These are phyloP conservation scores for Quercus variabilis DNA, from an alignment of 306 rosid species.

Conservation along the genomic window DNA sequence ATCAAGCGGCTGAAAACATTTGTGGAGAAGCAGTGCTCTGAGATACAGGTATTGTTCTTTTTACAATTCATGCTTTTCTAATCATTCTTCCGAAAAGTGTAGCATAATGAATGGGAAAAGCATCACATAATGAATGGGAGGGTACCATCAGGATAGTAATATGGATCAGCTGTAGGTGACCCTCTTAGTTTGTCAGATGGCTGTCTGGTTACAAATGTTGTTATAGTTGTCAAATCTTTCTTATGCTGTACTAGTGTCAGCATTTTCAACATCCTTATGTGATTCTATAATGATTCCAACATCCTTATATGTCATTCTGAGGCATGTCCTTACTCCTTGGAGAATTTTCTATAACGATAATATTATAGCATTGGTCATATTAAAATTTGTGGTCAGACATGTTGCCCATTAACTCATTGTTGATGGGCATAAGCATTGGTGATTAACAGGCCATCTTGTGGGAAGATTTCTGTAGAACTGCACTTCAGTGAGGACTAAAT, in stretches of 20 bases:
- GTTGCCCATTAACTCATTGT: neutral
- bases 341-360: neutral
- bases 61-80: neutral
- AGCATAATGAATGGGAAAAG: constrained; percentile 1
- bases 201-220: no score
- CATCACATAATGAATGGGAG: constrained; percentile 2
- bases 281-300: neutral
- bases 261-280: neutral
- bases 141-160: neutral
- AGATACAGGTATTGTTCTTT: constrained; percentile 65
- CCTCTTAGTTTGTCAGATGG: neutral
- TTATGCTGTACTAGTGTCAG: neutral
- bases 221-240: no score
- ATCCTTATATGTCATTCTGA: no score
- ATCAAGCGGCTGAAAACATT: constrained; percentile 78
- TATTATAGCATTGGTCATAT: neutral
- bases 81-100: neutral
- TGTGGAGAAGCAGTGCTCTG: constrained; percentile 87
- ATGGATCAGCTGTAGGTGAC: neutral
- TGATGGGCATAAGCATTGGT: neutral
- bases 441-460: constrained; percentile 7
- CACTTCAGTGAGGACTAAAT: neutral
- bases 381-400: neutral
- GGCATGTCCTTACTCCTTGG: no score
- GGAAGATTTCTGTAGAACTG: neutral